Evolutionary conservation across 371 early-diverging fungal genomes (phyloP).

Genomic region (Blakeslea trispora): DNA sequence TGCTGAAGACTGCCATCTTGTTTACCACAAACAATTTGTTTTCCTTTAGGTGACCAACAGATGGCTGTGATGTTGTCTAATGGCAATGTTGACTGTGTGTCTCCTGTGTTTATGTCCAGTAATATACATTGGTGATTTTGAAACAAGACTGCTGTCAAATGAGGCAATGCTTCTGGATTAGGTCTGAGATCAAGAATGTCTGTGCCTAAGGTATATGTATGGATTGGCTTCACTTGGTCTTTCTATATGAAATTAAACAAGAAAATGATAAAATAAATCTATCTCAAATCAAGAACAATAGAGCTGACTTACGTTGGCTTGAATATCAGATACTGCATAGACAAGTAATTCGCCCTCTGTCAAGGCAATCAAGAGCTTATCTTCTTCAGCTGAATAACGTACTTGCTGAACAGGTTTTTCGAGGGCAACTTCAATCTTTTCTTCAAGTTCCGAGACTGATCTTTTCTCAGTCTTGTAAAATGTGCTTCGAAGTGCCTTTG

Average conservation of each 20-base stretch:
- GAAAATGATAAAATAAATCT: too few species aligned
- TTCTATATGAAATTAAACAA: too few species aligned
- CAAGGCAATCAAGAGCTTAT: slow-evolving; percentile 28
- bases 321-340: slow-evolving; percentile 35
- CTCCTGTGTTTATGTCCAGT: too few species aligned
- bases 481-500: slow-evolving; percentile 29
- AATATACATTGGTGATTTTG: slow-evolving; percentile 21
- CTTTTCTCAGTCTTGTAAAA: slow-evolving; percentile 33
- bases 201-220: slow-evolving; percentile 12
- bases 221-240: slow-evolving; percentile 3
- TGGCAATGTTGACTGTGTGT: slow-evolving; percentile 22
- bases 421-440: slow-evolving; percentile 6
- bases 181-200: slow-evolving; percentile 43
- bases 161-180: slow-evolving; percentile 40
- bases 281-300: too few species aligned
- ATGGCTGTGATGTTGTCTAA: slow-evolving; percentile 34
- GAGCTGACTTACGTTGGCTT: slow-evolving; percentile 24
- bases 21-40: slow-evolving; percentile 53
- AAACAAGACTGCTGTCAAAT: slow-evolving; percentile 36
- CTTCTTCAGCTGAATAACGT: slow-evolving; percentile 35
- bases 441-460: slow-evolving; percentile 15
- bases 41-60: slow-evolving; percentile 62
- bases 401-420: slow-evolving; percentile 37
- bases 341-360: slow-evolving; percentile 25
- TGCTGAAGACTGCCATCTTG: slow-evolving; percentile 35